These are phyloP conservation scores for Thielaviopsis euricoi DNA, from an alignment of 2,329 filamentous ascomycete genomes.

Conservation along the genomic window DNA sequence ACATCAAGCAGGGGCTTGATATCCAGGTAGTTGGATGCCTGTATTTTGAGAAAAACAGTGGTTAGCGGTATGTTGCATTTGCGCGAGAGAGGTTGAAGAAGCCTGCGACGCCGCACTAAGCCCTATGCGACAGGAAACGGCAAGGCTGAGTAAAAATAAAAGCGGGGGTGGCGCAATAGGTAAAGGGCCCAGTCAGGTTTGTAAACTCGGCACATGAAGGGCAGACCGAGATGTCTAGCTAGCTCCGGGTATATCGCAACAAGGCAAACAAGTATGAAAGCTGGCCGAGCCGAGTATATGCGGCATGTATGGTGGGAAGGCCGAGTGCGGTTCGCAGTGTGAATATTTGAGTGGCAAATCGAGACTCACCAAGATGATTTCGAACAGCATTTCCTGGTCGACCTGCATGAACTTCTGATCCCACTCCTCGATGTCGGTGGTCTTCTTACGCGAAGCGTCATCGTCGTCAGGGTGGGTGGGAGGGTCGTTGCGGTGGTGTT, in stretches of 20 bases:
- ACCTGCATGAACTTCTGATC: constrained; percentile 99
- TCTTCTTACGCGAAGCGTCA: constrained; percentile 89
- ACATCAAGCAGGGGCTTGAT: constrained; percentile 97
- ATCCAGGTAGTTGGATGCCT: constrained; percentile 97
- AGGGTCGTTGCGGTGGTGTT: constrained; percentile 83
- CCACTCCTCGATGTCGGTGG: constrained; percentile 98
- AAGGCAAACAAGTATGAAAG: background rate
- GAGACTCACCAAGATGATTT: constrained; percentile 77
- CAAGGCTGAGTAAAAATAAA: background rate
- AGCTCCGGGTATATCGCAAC: background rate
- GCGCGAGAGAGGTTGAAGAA: background rate
- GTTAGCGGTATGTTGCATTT: background rate
- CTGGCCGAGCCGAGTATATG: background rate
- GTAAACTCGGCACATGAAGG: background rate
- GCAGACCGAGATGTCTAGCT: background rate
- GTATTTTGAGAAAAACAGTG: background rate
- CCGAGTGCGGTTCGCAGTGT: background rate
- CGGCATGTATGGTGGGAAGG: background rate
- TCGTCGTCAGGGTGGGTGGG: constrained; percentile 72
- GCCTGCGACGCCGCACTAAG: background rate
- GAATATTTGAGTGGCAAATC: background rate
- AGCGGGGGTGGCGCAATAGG: background rate
- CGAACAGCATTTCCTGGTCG: constrained; percentile 98
- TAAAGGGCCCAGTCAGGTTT: background rate
- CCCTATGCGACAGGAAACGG: background rate